Percentiles rank a stretch among this genome's conserved stretches.
Conservation (phyloP, 1,284 basidiomycete species). For the Ganoderma sinense region DNA sequence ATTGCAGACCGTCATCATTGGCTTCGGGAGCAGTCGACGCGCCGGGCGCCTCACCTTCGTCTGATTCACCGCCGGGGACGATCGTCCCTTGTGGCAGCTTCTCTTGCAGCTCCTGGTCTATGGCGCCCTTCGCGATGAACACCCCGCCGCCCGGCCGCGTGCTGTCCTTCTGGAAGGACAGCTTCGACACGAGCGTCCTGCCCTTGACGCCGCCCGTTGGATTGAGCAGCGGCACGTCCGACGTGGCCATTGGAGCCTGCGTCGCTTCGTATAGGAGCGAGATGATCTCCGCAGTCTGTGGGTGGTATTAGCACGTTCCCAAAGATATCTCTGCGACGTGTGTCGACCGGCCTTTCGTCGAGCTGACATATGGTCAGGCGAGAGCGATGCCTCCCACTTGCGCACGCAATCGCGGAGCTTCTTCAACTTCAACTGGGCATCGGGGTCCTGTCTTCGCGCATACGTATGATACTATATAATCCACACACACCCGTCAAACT, state of each 20-base stretch:
- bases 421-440: conserved; percentile 77
- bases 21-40: conserved; percentile 34
- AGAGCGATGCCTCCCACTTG: conserved; percentile 83
- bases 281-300: conserved; percentile 92
- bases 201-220: conserved; percentile 76
- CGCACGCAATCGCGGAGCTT: conserved; percentile 85
- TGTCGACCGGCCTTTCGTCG: conserved; percentile 76
- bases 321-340: conserved; percentile 33
- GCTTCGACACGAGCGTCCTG: conserved; percentile 58
- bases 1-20: conserved; percentile 34
- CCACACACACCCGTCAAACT: background rate
- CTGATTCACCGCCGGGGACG: conserved; percentile 11
- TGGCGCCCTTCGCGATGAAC: conserved; percentile 73
- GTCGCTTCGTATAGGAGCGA: conserved; percentile 92
- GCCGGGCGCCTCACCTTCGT: conserved; percentile 58
- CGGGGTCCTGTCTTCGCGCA: conserved; percentile 81
- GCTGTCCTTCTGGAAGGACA: conserved; percentile 79
- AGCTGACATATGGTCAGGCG: conserved; percentile 90
- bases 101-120: conserved; percentile 48
- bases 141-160: conserved; percentile 86
- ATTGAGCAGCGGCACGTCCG: conserved; percentile 70
- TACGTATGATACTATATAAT: conserved; percentile 88
- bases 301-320: conserved; percentile 32
- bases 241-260: conserved; percentile 67
- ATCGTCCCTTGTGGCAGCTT: conserved; percentile 43